Percentiles rank a stretch among this genome's conserved stretches.
Evolutionary conservation across 2,329 filamentous ascomycete species (phyloP).

Genomic region (Talaromyces verruculosus): DNA sequence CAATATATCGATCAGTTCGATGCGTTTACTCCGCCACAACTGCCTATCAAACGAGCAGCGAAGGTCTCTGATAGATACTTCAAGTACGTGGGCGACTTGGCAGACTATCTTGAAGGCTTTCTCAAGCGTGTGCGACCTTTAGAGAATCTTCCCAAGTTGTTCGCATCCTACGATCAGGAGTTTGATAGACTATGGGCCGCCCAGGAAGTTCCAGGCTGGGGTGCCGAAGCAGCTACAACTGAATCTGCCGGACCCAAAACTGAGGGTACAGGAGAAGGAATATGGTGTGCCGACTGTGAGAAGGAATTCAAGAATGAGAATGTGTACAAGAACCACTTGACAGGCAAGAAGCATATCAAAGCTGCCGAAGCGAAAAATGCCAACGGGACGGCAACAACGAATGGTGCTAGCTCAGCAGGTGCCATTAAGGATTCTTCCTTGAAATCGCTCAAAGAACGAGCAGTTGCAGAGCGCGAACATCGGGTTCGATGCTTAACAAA

Average conservation of each 20-base stretch:
- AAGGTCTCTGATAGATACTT: slow-evolving; percentile 95
- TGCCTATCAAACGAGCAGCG: slow-evolving; percentile 73
- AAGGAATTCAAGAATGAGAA: slow-evolving; percentile 96
- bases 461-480: slow-evolving; percentile 84
- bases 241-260: slow-evolving; percentile 48
- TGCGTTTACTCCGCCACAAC: slow-evolving; percentile 71
- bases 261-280: slow-evolving; percentile 63
- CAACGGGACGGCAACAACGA: slow-evolving; percentile 39
- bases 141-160: slow-evolving; percentile 78
- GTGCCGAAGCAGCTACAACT: slow-evolving; percentile 51
- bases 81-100: slow-evolving; percentile 76
- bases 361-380: slow-evolving; percentile 66
- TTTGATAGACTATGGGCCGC: slow-evolving; percentile 82
- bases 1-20: slow-evolving; percentile 94
- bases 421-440: slow-evolving; percentile 28
- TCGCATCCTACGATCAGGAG: slow-evolving; percentile 74
- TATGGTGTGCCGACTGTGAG: slow-evolving; percentile 89
- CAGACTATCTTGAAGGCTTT: slow-evolving; percentile 82
- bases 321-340: slow-evolving; percentile 85
- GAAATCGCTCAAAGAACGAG: slow-evolving; percentile 74
- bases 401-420: slow-evolving; percentile 28
- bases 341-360: slow-evolving; percentile 88
- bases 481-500: slow-evolving; percentile 76
- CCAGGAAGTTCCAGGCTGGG: slow-evolving; percentile 78
- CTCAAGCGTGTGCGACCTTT: slow-evolving; percentile 80